Evolutionary conservation across 2,329 filamentous ascomycete genomes (phyloP).

Genomic region (Calonectria honghensis): DNA sequence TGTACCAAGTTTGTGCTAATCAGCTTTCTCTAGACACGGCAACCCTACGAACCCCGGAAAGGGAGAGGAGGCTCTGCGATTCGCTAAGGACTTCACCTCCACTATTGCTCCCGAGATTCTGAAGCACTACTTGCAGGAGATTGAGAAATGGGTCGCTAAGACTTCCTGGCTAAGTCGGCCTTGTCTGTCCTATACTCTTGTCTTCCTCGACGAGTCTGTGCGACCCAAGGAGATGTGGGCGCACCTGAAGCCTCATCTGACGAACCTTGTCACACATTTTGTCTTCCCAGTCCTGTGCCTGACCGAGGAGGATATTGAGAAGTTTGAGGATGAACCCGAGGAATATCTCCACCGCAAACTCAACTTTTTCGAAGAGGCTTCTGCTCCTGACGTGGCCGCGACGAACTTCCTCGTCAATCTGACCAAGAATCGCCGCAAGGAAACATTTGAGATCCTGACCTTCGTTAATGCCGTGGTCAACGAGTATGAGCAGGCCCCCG

Average conservation of each 20-base stretch:
- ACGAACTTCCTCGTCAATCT: constrained; percentile 97
- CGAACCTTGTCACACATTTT: constrained; percentile 93
- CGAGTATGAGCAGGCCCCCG: constrained; percentile 88
- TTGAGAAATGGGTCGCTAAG: constrained; percentile 98
- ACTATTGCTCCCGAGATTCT: constrained; percentile 97
- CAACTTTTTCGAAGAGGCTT: constrained; percentile 98
- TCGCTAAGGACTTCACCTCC: constrained; percentile 91
- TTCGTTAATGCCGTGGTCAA: constrained; percentile 98
- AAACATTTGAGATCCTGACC: constrained; percentile 94
- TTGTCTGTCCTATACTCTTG: constrained; percentile 92
- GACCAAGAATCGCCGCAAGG: constrained; percentile 95
- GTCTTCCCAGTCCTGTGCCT: constrained; percentile 97
- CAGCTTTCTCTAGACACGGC: constrained; percentile 81
- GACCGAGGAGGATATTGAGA: constrained; percentile 91
- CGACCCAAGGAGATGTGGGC: constrained; percentile 98
- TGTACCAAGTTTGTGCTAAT: neutral
- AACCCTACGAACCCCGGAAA: constrained; percentile 87
- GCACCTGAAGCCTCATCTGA: constrained; percentile 93
- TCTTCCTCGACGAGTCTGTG: constrained; percentile 97
- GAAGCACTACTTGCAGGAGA: constrained; percentile 93
- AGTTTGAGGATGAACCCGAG: constrained; percentile 95
- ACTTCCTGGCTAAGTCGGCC: constrained; percentile 96
- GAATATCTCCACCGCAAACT: constrained; percentile 98
- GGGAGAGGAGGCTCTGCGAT: constrained; percentile 83
- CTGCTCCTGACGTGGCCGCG: constrained; percentile 94